A percentile compares a stretch with the other conserved stretches of the same genome.
Evolutionary conservation across 2,329 filamentous ascomycete species (phyloP).

Genomic region (Rhynchosporium secalis): DNA sequence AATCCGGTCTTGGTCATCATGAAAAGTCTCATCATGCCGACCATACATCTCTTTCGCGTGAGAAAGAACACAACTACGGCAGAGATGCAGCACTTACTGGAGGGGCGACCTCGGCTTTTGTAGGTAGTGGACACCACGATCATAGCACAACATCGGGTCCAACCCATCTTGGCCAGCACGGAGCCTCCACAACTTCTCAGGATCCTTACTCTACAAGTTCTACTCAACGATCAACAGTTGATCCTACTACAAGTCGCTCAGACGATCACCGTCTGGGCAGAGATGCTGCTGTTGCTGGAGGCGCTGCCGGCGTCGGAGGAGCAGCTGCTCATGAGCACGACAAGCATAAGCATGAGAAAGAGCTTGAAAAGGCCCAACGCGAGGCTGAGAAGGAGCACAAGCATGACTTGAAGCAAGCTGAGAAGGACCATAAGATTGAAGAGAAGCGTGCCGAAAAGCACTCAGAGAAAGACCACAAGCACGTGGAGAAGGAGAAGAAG

Average conservation of each 20-base stretch:
- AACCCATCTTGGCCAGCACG: not conserved
- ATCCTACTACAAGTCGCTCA: conserved; percentile 40
- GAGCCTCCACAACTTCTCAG: not conserved
- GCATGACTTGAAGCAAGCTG: conserved; percentile 21
- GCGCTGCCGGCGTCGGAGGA: conserved; percentile 22
- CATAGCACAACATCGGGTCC: conserved; percentile 4
- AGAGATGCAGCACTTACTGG: conserved; percentile 19
- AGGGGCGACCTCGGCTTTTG: conserved; percentile 12
- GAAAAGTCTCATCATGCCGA: conserved; percentile 7
- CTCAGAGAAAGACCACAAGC: conserved; percentile 17
- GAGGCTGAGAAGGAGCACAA: conserved; percentile 26
- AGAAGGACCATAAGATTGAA: conserved; percentile 26
- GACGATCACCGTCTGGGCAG: conserved; percentile 26
- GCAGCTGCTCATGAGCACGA: conserved; percentile 24
- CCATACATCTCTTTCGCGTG: not conserved
- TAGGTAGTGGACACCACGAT: conserved; percentile 18
- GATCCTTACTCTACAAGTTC: conserved; percentile 3
- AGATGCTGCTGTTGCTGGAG: conserved; percentile 25
- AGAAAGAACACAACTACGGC: conserved; percentile 23
- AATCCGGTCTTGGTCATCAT: not conserved
- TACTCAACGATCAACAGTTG: conserved; percentile 21
- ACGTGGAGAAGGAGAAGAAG: conserved; percentile 21
- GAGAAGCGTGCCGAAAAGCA: conserved; percentile 19
- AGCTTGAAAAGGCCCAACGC: conserved; percentile 18
- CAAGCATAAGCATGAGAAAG: conserved; percentile 27